A percentile compares a stretch with the other conserved stretches of the same genome.
Conservation (phyloP, 352 stramenopile species). For the Globisporangium radiosum region DNA sequence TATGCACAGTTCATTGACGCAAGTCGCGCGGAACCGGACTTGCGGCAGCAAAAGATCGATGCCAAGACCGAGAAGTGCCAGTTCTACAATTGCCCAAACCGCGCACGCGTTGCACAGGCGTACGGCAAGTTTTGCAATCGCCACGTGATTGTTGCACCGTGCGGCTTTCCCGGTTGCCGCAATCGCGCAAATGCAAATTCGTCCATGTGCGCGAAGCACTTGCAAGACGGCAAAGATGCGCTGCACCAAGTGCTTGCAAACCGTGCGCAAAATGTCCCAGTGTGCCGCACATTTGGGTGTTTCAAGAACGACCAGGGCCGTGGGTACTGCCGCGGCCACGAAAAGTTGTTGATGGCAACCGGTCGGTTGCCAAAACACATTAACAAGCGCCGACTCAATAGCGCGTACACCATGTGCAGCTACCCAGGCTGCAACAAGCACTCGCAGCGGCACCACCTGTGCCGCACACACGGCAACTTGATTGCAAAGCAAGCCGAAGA, state of each 20-base stretch:
- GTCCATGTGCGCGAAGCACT: slow-evolving; percentile 71
- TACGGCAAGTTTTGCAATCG: slow-evolving; percentile 86
- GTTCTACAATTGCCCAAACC: slow-evolving; percentile 73
- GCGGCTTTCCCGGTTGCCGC: slow-evolving; percentile 79
- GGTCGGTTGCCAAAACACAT: slow-evolving; percentile 62
- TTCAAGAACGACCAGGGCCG: slow-evolving; percentile 87
- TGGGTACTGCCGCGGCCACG: slow-evolving; percentile 79
- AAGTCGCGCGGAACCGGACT: slow-evolving; percentile 30
- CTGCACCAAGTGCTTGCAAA: slow-evolving; percentile 55
- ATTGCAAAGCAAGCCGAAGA: slow-evolving; percentile 73
- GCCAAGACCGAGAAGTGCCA: slow-evolving; percentile 65
- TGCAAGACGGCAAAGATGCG: slow-evolving; percentile 60
- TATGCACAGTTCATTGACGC: slow-evolving; percentile 37
- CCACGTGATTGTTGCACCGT: slow-evolving; percentile 79
- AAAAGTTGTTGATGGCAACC: slow-evolving; percentile 84
- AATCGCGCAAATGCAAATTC: slow-evolving; percentile 56
- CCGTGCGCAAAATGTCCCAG: slow-evolving; percentile 67
- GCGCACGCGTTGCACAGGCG: slow-evolving; percentile 60
- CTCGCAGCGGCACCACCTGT: slow-evolving; percentile 80
- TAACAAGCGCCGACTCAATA: slow-evolving; percentile 83
- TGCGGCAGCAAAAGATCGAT: slow-evolving; percentile 53
- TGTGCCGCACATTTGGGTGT: slow-evolving; percentile 68
- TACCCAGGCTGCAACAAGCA: slow-evolving; percentile 80
- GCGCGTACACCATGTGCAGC: slow-evolving; percentile 86
- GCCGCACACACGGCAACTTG: slow-evolving; percentile 79